These are phyloP conservation scores for Xerocomellus chrysenteron DNA, from an alignment of 768 basidiomycete genomes.

Conservation along the genomic window DNA sequence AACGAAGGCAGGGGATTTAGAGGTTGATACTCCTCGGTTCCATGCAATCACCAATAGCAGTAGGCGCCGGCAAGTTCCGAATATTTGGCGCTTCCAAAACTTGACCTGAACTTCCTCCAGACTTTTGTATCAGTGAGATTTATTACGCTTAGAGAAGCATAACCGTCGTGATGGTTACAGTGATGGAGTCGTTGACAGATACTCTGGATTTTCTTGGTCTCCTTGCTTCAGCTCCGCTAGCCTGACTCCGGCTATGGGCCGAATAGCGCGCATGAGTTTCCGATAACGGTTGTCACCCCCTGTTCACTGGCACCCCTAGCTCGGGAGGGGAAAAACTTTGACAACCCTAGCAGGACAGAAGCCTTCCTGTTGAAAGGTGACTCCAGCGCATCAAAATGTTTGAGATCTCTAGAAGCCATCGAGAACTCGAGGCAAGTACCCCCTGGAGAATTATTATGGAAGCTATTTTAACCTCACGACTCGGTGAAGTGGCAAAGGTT, in stretches of 20 bases:
- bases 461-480: conserved; percentile 10
- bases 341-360: neutral
- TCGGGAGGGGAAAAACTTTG: neutral
- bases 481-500: conserved; percentile 16
- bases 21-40: conserved; percentile 17
- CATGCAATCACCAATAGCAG: conserved; percentile 9
- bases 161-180: conserved; percentile 29
- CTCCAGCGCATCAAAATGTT: conserved; percentile 4
- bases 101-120: conserved; percentile 22
- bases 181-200: conserved; percentile 12
- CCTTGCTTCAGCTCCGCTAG: neutral
- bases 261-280: neutral
- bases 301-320: neutral
- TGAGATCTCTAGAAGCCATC: conserved; percentile 12
- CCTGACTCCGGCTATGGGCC: neutral
- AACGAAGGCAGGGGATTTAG: conserved; percentile 22
- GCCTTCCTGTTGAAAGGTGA: conserved; percentile 1
- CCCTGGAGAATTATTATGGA: conserved; percentile 28
- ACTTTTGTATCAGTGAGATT: conserved; percentile 26
- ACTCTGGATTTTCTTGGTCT: conserved; percentile 3
- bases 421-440: conserved; percentile 16
- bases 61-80: conserved; percentile 27
- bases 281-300: neutral
- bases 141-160: conserved; percentile 26
- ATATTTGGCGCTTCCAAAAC: conserved; percentile 10